These are phyloP conservation scores for Candida arabinofermentans DNA, from an alignment of 805 yeast genomes.

Conservation along the genomic window DNA sequence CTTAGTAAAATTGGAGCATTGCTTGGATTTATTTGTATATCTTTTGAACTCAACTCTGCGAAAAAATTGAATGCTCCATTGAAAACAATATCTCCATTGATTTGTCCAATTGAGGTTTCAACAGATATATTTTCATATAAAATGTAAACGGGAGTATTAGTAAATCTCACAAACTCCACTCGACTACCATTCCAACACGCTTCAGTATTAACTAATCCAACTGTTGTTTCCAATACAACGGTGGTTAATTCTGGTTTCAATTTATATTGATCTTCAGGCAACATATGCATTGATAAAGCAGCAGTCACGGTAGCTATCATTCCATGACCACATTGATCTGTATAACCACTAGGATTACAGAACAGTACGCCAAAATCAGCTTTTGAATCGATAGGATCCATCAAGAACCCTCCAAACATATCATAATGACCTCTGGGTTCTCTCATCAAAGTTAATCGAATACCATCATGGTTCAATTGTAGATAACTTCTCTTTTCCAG, in stretches of 20 bases:
- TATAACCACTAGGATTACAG: constrained; percentile 25
- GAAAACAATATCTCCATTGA: constrained; percentile 25
- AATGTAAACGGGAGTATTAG: constrained; percentile 23
- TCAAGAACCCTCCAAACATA: constrained; percentile 26
- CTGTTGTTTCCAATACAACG: constrained; percentile 23
- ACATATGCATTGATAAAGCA: constrained; percentile 16
- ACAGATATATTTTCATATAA: constrained; percentile 13
- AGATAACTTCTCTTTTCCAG: constrained; percentile 20
- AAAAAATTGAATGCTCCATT: constrained; percentile 27
- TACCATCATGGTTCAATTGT: constrained; percentile 19
- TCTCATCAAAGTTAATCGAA: constrained; percentile 21
- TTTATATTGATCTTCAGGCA: constrained; percentile 14
- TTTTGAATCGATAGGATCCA: constrained; percentile 16
- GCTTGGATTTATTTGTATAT: constrained; percentile 13
- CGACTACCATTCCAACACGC: constrained; percentile 24
- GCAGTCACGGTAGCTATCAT: constrained; percentile 23
- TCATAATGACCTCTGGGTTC: constrained; percentile 30
- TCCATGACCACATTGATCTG: constrained; percentile 30
- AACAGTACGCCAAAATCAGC: constrained; percentile 26
- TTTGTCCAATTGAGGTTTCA: constrained; percentile 12
- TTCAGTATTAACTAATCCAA: constrained; percentile 19
- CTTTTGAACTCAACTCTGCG: constrained; percentile 10
- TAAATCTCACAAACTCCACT: constrained; percentile 22
- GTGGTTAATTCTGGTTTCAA: constrained; percentile 20
- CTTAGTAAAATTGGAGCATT: constrained; percentile 16